Conservation (phyloP, 2,329 filamentous ascomycete genomes). For the Aspergillus novofumigatus region DNA sequence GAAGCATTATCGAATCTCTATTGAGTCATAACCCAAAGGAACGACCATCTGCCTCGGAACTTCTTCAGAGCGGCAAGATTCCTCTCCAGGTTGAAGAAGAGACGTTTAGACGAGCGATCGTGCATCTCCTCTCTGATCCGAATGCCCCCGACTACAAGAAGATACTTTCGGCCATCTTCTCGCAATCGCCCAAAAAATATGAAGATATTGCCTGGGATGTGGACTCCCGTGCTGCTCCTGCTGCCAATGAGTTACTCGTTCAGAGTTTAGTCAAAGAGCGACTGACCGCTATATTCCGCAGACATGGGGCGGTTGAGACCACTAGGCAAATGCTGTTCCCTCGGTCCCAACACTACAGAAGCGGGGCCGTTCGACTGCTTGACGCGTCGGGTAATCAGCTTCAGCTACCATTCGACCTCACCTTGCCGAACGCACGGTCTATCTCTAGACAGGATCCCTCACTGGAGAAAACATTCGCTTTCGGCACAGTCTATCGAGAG, state of each 20-base stretch:
- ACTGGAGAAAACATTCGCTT: slow-evolving; percentile 74
- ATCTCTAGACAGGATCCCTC: slow-evolving; percentile 64
- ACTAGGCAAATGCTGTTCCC: slow-evolving; percentile 75
- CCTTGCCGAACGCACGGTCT: slow-evolving; percentile 78
- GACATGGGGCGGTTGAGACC: slow-evolving; percentile 83
- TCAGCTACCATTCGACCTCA: slow-evolving; percentile 91
- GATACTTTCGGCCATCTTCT: slow-evolving; percentile 81
- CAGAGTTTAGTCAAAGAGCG: slow-evolving; percentile 70
- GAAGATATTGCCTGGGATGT: slow-evolving; percentile 80
- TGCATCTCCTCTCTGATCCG: slow-evolving; percentile 69
- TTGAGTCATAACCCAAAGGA: slow-evolving; percentile 78
- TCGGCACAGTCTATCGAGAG: slow-evolving; percentile 83
- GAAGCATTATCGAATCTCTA: slow-evolving; percentile 72
- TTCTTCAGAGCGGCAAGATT: slow-evolving; percentile 79
- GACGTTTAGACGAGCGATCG: slow-evolving; percentile 76
- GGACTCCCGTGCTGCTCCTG: slow-evolving; percentile 51
- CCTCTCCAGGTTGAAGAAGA: slow-evolving; percentile 92
- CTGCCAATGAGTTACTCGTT: slow-evolving; percentile 56
- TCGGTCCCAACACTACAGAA: slow-evolving; percentile 70
- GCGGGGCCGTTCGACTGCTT: slow-evolving; percentile 72
- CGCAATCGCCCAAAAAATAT: slow-evolving; percentile 68
- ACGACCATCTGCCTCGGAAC: slow-evolving; percentile 74
- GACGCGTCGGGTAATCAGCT: slow-evolving; percentile 81
- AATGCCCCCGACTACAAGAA: slow-evolving; percentile 85
- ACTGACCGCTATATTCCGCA: slow-evolving; percentile 73